Evolutionary conservation across 2,329 filamentous ascomycete species (phyloP), one percentile per base, ranked within the genome.

Genomic region (Exophiala lecanii-corni): DNA sequence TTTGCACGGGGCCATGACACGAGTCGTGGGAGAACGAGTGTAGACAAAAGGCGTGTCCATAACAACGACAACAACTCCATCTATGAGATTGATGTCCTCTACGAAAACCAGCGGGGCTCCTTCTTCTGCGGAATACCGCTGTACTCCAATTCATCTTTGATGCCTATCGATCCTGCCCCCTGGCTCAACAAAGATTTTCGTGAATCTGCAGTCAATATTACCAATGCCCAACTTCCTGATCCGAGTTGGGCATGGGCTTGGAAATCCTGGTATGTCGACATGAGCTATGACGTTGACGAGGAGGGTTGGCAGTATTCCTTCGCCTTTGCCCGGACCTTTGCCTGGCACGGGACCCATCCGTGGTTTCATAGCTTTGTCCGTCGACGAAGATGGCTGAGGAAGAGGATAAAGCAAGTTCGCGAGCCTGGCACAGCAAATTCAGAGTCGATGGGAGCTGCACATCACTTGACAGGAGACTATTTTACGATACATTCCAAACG

Each of bases 361-460:
- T 97, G 91, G 89, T 95, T 88, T 65, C 91, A 89, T 62, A 94
- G 88, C 1, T 98, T 91, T 60, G 92, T 96, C n/a, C 76, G 92
- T 25, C 74, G 92, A 54, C 77, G 92, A 49, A 80, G 87, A 16
- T 98, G 92, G 92, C 79, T 91, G 41, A 75, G 92, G 32, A 84
- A 86, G 62, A 75, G 92, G 23, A 75, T 84, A 39, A 86, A 84
- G 65, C 78, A 78, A 59, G 28, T 45, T 18, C 70, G 63, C 34
- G 51, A 57, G 20, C 40, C 39, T 20, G 58, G 63, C 23, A 28
- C 32, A 10, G 61, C 65, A 33, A 58, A 55, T 60, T 64, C 17
- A 12, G 47, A 45, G 17, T 51, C 41, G 7, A 39, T 62, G 30
- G 63, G 66, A 37, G 75, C 81, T 51, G 76, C 78, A 1, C 80